Conservation (phyloP, 495 filamentous ascomycete species). For the Oleoguttula mirabilis region DNA sequence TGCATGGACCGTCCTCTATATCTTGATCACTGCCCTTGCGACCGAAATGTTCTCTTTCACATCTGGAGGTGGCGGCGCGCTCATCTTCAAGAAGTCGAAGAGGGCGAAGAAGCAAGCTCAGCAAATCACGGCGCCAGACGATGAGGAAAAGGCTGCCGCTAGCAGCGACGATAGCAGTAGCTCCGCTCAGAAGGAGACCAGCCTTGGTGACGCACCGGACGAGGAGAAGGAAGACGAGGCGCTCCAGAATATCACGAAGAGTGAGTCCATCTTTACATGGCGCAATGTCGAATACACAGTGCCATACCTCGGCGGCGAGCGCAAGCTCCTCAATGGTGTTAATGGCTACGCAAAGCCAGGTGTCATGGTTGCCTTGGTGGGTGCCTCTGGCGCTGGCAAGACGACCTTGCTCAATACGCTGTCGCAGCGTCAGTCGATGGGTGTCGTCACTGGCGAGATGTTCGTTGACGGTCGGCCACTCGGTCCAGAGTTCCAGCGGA, state of each 20-base stretch:
- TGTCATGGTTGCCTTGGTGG: conserved; percentile 69
- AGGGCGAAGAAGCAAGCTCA: conserved; percentile 42
- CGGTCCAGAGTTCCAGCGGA: conserved; percentile 60
- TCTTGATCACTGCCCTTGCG: conserved; percentile 27
- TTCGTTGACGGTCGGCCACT: conserved; percentile 63
- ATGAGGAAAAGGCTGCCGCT: conserved; percentile 36
- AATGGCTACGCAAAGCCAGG: conserved; percentile 73
- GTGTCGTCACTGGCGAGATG: conserved; percentile 38
- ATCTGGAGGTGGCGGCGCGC: conserved; percentile 35
- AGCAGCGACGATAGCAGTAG: conserved; percentile 8
- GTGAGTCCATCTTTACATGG: conserved; percentile 66
- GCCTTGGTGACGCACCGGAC: conserved; percentile 7
- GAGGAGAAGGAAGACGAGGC: conserved; percentile 31
- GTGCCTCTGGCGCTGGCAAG: conserved; percentile 75
- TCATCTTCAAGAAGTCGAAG: conserved; percentile 58
- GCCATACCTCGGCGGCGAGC: conserved; percentile 55
- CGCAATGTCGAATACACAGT: conserved; percentile 59
- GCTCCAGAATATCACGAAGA: conserved; percentile 45
- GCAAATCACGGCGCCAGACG: conserved; percentile 24
- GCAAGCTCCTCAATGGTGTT: conserved; percentile 59
- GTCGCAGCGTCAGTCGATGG: conserved; percentile 62
- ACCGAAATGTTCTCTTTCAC: conserved; percentile 27
- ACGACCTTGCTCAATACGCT: conserved; percentile 65
- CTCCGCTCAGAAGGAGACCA: conserved; percentile 13
- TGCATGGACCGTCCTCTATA: conserved; percentile 36